Evolutionary conservation across 345 rosid species (phyloP).

Genomic region (Bretschneidera sinensis): DNA sequence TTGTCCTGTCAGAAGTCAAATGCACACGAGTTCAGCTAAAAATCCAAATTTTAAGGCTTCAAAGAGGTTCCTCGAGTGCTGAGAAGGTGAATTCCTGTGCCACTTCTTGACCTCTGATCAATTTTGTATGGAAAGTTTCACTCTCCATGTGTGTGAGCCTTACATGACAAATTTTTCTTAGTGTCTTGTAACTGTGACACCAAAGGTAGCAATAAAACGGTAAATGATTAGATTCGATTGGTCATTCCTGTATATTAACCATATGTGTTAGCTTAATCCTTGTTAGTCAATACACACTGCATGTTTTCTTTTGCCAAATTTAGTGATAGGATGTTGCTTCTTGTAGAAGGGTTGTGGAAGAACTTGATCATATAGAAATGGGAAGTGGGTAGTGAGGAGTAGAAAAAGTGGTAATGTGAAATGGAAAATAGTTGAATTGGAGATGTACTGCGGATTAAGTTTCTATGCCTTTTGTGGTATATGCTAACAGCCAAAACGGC

Average conservation of each 20-base stretch:
- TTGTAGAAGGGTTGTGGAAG: neutral
- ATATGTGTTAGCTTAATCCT: neutral
- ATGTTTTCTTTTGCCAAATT: too few species aligned
- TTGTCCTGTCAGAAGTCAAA: slow-evolving; percentile 40
- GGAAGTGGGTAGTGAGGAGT: neutral
- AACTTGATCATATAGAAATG: slow-evolving; percentile 8
- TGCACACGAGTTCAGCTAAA: slow-evolving; percentile 39
- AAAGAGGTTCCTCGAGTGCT: slow-evolving; percentile 41
- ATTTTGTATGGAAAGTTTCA: neutral
- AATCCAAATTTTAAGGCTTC: slow-evolving; percentile 39
- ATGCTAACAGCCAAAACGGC: slow-evolving; percentile 54
- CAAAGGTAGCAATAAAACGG: too few species aligned
- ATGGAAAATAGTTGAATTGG: slow-evolving; percentile 6
- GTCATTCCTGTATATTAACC: too few species aligned
- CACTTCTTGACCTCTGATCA: slow-evolving; percentile 15
- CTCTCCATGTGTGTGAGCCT: neutral
- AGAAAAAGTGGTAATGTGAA: neutral
- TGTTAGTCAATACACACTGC: too few species aligned
- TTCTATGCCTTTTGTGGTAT: slow-evolving; percentile 12
- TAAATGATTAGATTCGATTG: too few species aligned
- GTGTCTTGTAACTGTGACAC: too few species aligned
- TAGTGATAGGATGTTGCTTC: neutral
- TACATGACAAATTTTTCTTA: neutral
- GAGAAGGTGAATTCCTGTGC: slow-evolving; percentile 27
- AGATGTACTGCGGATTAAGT: slow-evolving; percentile 47